phyloP scores from a whole-genome alignment of 305 asterid species.

The Rubia peregrina region DNA sequence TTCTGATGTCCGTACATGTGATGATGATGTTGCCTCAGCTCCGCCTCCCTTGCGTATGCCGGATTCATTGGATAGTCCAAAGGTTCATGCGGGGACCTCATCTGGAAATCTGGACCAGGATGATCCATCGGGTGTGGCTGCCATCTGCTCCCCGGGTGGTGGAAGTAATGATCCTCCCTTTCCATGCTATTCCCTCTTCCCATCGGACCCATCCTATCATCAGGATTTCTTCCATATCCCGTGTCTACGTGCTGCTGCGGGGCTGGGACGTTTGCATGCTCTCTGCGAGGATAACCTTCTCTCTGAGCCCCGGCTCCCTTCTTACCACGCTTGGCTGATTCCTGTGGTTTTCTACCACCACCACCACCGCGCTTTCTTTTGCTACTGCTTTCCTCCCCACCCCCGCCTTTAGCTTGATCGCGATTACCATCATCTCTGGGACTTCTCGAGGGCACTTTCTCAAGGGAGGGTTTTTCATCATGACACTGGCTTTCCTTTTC shows the following conservation, averaged over 20 bases:
- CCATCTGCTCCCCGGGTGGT: constrained; percentile 17
- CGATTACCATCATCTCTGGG: constrained; percentile 2
- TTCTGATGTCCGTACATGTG: constrained; percentile 22
- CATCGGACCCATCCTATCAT: constrained; percentile 16
- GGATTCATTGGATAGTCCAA: constrained; percentile 23
- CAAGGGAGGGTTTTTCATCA: constrained; percentile 15
- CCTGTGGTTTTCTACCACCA: constrained; percentile 17
- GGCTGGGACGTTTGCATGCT: constrained; percentile 20
- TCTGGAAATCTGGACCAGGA: constrained; percentile 27
- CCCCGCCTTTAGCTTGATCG: not conserved
- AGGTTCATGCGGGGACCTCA: constrained; percentile 22
- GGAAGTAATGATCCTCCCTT: constrained; percentile 19
- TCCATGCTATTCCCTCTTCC: constrained; percentile 23
- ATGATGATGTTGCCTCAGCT: constrained; percentile 20
- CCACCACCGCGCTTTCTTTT: constrained; percentile 19
- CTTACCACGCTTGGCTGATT: constrained; percentile 20
- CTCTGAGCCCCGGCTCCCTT: constrained; percentile 21
- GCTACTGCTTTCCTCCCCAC: constrained; percentile 10
- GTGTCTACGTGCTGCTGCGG: constrained; percentile 25
- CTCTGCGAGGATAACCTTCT: constrained; percentile 23
- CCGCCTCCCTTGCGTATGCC: constrained; percentile 23
- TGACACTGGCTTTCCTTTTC: constrained; percentile 13
- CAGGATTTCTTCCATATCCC: constrained; percentile 19
- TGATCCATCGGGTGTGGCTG: constrained; percentile 8
- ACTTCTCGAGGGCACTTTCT: constrained; percentile 16